These are phyloP conservation scores for Ophiocordyceps australis DNA, from an alignment of 2,329 filamentous ascomycete genomes.

Conservation along the genomic window DNA sequence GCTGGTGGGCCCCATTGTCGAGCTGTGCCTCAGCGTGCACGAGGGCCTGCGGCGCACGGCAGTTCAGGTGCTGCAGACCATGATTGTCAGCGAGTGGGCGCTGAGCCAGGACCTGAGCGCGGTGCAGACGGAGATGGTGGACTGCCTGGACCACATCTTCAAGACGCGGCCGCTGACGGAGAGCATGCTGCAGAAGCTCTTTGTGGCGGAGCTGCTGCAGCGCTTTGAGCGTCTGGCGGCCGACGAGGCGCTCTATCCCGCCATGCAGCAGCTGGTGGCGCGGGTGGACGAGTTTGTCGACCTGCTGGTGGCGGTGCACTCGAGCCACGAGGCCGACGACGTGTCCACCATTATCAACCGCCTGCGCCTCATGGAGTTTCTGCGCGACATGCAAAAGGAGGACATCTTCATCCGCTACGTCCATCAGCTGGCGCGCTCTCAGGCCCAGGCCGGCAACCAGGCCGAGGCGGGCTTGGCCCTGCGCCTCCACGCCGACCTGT, in stretches of 20 bases:
- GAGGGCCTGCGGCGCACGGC: constrained; percentile 79
- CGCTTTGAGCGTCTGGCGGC: constrained; percentile 57
- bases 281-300: constrained; percentile 86
- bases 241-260: constrained; percentile 57
- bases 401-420: constrained; percentile 95
- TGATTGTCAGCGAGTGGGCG: constrained; percentile 98
- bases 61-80: constrained; percentile 84
- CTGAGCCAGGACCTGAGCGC: constrained; percentile 80
- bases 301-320: constrained; percentile 76
- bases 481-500: constrained; percentile 78
- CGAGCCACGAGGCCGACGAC: constrained; percentile 54
- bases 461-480: constrained; percentile 81
- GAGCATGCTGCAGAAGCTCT: constrained; percentile 79
- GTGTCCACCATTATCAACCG: constrained; percentile 75
- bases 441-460: constrained; percentile 57
- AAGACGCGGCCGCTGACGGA: constrained; percentile 79
- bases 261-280: constrained; percentile 60
- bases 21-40: constrained; percentile 88
- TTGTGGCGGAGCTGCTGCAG: constrained; percentile 68
- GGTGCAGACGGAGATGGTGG: constrained; percentile 92
- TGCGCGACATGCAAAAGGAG: constrained; percentile 91
- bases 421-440: constrained; percentile 69
- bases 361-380: constrained; percentile 82
- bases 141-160: constrained; percentile 78
- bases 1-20: constrained; percentile 78